Evolutionary conservation across 2,329 filamentous ascomycete genomes (phyloP), one percentile per base, ranked within the genome.

Genomic region (Colletotrichum liriopes): DNA sequence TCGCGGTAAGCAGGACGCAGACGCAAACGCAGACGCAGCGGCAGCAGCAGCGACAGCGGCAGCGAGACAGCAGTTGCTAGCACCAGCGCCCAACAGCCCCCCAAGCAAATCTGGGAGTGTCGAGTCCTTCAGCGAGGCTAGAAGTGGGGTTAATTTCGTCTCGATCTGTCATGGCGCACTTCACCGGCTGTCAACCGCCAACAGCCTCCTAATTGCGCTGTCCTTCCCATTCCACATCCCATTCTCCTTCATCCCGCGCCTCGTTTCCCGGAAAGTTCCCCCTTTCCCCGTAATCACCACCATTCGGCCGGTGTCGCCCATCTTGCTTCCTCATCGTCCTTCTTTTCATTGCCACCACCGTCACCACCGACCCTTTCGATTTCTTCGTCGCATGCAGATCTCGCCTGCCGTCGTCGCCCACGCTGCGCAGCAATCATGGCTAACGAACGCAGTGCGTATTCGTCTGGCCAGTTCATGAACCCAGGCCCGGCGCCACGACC

Each of bases 401-500:
- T 49, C 58, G 55, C 54, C 32, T 43, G 67, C 37, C 62, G 59
- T 51, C 47, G 35, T 69, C 65, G 61, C 64, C 60, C 59, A 55
- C 56, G 63, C 66, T 65, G 70, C 70, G 60, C 49, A 68, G 35
- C 76, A 71, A 79, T 71, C 64, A 79, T 78, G 76, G 73, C 73
- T 72, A 75, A 77, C 73, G 63, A 75, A 69, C 77, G 73, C 78
- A 91, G 88, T 79, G 82, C 88, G 77, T 92, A 91, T 79, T 84
- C 88, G 52, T 85, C 86, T 75, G 89, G 87, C 78, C 90, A 91
- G 82, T 98, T 98, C 86, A 97, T 98, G 93, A 98, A 98, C 83
- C 95, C 96, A 74, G 95, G 96, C 75, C 96, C 96, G 77, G 96
- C 96, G 76, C 96, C 96, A 76, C 93, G 93, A 78, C 96, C 96